Base-by-base conservation (phyloP, 306 rosid genomes). In the Acacia crassicarpa region DNA sequence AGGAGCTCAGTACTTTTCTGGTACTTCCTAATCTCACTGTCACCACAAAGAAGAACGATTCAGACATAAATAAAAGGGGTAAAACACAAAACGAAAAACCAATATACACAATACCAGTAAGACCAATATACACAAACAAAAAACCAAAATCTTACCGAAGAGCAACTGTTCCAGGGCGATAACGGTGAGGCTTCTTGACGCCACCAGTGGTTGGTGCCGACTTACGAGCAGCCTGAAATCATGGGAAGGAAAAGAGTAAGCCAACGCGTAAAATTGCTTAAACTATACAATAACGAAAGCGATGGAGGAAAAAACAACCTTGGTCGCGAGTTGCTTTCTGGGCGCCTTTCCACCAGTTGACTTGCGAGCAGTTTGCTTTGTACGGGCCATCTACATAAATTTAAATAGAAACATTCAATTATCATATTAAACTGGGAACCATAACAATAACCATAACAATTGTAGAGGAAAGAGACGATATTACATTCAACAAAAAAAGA, bases 131-230 rank as follows among this genome's bases (percentile, higher is more conserved):
- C 19, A 2, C 0, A 8, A 2, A 45, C 12, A 9, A 11, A 45
- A 1, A 3, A 14, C 0, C 53, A 14, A 14, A 20, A 8, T 11
- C 89, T 61, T 9, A 94, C 98, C 97, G 97, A 76, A 94, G 98
- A 82, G 97, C 97, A 27, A 92, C 97, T 11, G 98, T 94, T 20
- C 98, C 98, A 44, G 97, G 98, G 6, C 97, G 96, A 80, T 94
- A 94, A 74, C 98, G 88, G 86, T 94, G 98, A 23, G 98, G 98
- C 81, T 94, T 94, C 91, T 94, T 94, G 23, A 94, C 97, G 11
- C 98, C 98, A 62, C 97, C 98, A 51, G 98, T 94, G 1, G 97
- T 94, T 4, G 98, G 98, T 6, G 98, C 98, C 65, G 98, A 94
- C 91, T 94, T 94, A 70, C 98, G 94, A 1, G 97, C 98, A 85